These are phyloP conservation scores for Leptographium radiaticola DNA, from an alignment of 2,329 filamentous ascomycete species.

Conservation along the genomic window DNA sequence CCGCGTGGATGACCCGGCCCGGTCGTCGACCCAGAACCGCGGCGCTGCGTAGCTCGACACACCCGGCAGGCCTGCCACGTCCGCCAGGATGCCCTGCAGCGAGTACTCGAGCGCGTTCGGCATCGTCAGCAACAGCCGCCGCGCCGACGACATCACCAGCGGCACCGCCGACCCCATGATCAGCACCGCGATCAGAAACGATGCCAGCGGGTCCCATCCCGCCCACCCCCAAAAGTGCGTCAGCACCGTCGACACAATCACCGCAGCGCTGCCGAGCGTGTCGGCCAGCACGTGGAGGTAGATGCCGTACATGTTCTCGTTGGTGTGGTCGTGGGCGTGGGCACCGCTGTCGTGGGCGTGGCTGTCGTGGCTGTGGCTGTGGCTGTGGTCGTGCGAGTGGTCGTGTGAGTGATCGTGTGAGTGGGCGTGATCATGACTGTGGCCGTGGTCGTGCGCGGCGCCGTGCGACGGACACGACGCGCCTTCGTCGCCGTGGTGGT, in stretches of 20 bases:
- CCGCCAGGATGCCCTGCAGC: slow-evolving; percentile 72
- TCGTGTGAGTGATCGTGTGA: slow-evolving; percentile 21
- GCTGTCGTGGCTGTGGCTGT: slow-evolving; percentile 18
- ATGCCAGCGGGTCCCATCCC: slow-evolving; percentile 89
- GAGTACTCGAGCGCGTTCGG: slow-evolving; percentile 79
- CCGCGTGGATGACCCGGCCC: slow-evolving; percentile 71
- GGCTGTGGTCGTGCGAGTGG: slow-evolving; percentile 25
- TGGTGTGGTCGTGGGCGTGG: slow-evolving; percentile 25
- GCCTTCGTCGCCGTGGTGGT: slow-evolving; percentile 38
- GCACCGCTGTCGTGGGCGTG: slow-evolving; percentile 15
- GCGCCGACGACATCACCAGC: slow-evolving; percentile 72
- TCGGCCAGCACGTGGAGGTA: slow-evolving; percentile 93
- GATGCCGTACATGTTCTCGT: slow-evolving; percentile 97
- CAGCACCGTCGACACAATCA: slow-evolving; percentile 80
- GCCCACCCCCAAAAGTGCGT: slow-evolving; percentile 84
- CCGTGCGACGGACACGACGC: slow-evolving; percentile 14
- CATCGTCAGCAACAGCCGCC: slow-evolving; percentile 69
- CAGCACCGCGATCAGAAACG: slow-evolving; percentile 81
- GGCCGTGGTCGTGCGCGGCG: slow-evolving; percentile 26
- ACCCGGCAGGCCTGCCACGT: slow-evolving; percentile 68
- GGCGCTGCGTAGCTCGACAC: slow-evolving; percentile 78
- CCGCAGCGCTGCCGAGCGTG: slow-evolving; percentile 84
- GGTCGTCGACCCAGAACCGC: slow-evolving; percentile 84
- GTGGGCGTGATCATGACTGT: slow-evolving; percentile 18
- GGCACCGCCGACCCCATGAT: slow-evolving; percentile 90